These are phyloP conservation scores for Penicillium sumatraense DNA, from an alignment of 2,329 filamentous ascomycete genomes.

Conservation along the genomic window DNA sequence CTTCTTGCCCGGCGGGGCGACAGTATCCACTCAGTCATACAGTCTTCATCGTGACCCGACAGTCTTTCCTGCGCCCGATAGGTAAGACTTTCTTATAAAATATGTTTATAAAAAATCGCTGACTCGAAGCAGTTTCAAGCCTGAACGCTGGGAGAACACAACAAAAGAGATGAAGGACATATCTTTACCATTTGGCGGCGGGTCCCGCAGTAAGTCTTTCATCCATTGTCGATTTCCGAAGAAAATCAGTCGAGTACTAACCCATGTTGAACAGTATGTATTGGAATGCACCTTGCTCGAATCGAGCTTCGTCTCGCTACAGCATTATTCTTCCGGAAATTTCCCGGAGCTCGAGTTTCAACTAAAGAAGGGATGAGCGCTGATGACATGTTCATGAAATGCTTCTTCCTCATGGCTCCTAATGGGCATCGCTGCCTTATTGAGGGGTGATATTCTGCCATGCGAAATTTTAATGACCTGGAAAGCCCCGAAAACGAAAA, in stretches of 20 bases:
- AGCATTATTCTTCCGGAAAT: conserved; percentile 55
- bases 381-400: conserved; percentile 48
- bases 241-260: background rate
- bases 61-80: conserved; percentile 56
- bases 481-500: no score
- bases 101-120: no score
- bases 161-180: conserved; percentile 55
- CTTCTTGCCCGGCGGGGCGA: conserved; percentile 56
- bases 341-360: conserved; percentile 28
- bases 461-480: background rate
- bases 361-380: conserved; percentile 33
- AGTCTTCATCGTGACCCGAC: conserved; percentile 59
- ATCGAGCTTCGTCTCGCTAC: conserved; percentile 60
- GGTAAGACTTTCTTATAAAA: conserved; percentile 50
- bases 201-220: conserved; percentile 57
- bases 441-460: conserved; percentile 9
- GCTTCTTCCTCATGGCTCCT: conserved; percentile 51
- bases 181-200: conserved; percentile 72
- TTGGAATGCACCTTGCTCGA: conserved; percentile 69
- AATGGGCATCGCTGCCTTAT: conserved; percentile 49
- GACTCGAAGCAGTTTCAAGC: conserved; percentile 23
- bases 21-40: conserved; percentile 59
- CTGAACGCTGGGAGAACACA: conserved; percentile 29
- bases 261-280: conserved; percentile 52
- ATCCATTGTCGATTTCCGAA: background rate